phyloP scores from a whole-genome alignment of 257 asterid species.

The Gentiana dahurica region DNA sequence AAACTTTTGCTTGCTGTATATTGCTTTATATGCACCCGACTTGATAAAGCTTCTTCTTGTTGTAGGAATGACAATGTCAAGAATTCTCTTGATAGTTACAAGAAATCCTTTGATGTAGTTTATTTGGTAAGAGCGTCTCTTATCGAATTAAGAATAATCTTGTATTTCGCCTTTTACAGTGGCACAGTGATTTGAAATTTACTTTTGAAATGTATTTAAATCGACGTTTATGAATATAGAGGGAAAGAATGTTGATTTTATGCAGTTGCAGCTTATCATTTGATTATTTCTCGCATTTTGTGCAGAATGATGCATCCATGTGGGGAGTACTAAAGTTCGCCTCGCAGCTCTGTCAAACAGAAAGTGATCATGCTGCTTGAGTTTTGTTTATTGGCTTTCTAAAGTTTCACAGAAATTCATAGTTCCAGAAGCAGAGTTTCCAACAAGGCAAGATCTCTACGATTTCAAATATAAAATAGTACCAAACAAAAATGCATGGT shows the following conservation, averaged over 20 bases:
- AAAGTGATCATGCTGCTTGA: conserved; percentile 14
- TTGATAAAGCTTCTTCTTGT: conserved; percentile 12
- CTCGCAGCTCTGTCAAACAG: conserved; percentile 54
- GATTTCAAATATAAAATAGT: background rate
- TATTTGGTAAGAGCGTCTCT: conserved; percentile 45
- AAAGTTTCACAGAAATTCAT: too few relatives aligned
- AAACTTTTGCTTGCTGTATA: too few relatives aligned
- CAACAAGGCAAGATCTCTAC: background rate
- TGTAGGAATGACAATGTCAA: conserved; percentile 76
- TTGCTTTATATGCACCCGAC: conserved; percentile 3
- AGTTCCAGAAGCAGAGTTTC: background rate
- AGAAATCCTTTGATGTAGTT: conserved; percentile 64
- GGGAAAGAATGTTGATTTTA: background rate
- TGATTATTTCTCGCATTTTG: background rate
- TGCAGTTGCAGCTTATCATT: background rate
- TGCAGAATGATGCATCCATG: conserved; percentile 80
- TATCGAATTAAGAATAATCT: background rate
- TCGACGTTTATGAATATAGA: too few relatives aligned
- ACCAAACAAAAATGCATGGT: too few relatives aligned
- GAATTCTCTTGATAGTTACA: conserved; percentile 58
- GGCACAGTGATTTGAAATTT: too few relatives aligned
- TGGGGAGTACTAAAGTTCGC: conserved; percentile 71
- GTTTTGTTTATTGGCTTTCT: background rate
- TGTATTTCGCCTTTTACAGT: too few relatives aligned
- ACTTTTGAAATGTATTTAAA: too few relatives aligned